Evolutionary conservation across 306 rosid genomes (phyloP).

Genomic region (Astragalus glycyphyllos): DNA sequence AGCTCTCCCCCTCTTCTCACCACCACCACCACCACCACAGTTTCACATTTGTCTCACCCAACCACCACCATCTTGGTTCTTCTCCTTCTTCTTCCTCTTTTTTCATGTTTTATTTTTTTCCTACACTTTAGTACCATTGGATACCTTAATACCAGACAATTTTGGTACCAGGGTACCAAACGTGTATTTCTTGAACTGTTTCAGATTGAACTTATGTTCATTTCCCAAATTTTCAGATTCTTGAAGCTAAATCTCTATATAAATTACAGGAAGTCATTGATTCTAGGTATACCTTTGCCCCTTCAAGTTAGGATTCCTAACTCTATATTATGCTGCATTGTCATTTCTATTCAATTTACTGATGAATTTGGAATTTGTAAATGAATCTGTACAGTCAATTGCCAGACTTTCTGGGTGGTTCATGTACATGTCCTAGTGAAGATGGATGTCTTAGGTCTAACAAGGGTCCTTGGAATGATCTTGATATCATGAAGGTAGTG

Average conservation of each 20-base stretch:
- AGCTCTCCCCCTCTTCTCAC: too few species aligned
- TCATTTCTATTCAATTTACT: conserved; percentile 20
- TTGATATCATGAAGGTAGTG: conserved; percentile 86
- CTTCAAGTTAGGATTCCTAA: background rate
- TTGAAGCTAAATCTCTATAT: conserved; percentile 68
- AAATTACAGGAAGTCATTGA: conserved; percentile 84
- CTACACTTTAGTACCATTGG: too few species aligned
- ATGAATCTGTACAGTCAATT: conserved; percentile 72
- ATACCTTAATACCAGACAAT: too few species aligned
- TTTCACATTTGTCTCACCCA: too few species aligned
- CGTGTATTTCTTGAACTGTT: too few species aligned
- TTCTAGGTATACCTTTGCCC: conserved; percentile 58
- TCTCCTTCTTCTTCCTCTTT: too few species aligned
- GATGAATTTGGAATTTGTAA: conserved; percentile 36
- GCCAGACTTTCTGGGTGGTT: conserved; percentile 95
- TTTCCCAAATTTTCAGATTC: conserved; percentile 64
- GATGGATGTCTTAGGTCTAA: conserved; percentile 88
- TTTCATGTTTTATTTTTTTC: too few species aligned
- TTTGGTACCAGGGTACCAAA: too few species aligned
- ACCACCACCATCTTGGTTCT: too few species aligned
- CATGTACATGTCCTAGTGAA: conserved; percentile 77
- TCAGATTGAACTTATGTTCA: too few species aligned
- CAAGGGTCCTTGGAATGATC: conserved; percentile 97
- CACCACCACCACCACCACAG: too few species aligned
- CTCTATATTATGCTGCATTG: background rate